Evolutionary conservation across 2,329 filamentous ascomycete genomes (phyloP).

Genomic region (Pseudogymnoascus sp.): DNA sequence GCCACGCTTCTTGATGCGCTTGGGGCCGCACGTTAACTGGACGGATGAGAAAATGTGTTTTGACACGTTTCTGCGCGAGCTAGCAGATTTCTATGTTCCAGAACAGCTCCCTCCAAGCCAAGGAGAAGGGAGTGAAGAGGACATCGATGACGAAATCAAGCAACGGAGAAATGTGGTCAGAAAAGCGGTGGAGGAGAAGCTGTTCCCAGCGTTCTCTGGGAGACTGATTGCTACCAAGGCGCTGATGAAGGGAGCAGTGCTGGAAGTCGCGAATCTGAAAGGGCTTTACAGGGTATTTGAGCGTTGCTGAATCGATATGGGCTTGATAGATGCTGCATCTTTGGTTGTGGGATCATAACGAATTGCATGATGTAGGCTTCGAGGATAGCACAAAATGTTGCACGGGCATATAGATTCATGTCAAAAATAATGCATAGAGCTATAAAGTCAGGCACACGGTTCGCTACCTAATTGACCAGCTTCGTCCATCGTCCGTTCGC

Average conservation of each 20-base stretch:
- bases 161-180: constrained; percentile 60
- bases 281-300: constrained; percentile 93
- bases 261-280: constrained; percentile 88
- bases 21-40: constrained; percentile 89
- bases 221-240: constrained; percentile 73
- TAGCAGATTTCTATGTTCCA: constrained; percentile 85
- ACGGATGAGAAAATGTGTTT: constrained; percentile 78
- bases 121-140: constrained; percentile 31
- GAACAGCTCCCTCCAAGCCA: constrained; percentile 62
- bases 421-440: constrained; percentile 3
- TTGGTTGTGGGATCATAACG: not conserved
- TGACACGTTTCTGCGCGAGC: constrained; percentile 70
- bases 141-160: constrained; percentile 42
- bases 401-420: not conserved
- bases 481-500: not conserved
- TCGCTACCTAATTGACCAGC: not conserved
- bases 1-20: constrained; percentile 75
- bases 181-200: constrained; percentile 69
- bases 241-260: constrained; percentile 63
- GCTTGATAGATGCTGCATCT: not conserved
- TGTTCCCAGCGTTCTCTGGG: constrained; percentile 84
- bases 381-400: not conserved
- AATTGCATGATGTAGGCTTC: not conserved
- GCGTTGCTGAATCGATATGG: constrained; percentile 55
- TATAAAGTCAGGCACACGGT: not conserved